Base-by-base conservation (phyloP, 164 flowering plant species). In the Brasenia schreberi region DNA sequence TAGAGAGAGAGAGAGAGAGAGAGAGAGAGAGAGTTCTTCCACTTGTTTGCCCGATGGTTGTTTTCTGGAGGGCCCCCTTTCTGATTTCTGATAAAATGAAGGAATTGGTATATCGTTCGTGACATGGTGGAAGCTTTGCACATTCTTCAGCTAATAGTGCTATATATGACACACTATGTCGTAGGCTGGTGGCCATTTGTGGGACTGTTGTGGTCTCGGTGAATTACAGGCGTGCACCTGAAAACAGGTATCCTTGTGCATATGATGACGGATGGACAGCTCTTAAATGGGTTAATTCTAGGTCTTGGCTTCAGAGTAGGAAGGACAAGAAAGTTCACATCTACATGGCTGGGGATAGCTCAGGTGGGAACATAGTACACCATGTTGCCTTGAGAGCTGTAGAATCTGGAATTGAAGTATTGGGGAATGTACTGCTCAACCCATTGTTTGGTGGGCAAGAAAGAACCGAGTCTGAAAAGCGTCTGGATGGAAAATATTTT, bases 261-360 rank as follows among this genome's bases (percentile, higher is more conserved):
- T 89, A 89, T 79, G 93, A 87, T 53, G 96, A 89, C 75, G 93
- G 96, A 4, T 89, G 93, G 91, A 63, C 88, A 2, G 88, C 87
- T 7, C 84, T 89, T 7, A 61, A 84, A 19, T 89, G 93, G 96
- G 91, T 81, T 10, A 81, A 69, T 66, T 80, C 88, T 1, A 76
- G 85, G 70, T 49, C 84, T 7, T 89, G 96, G 96, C 83, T 87
- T 44, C 69, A 67, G 65, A 84, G 96, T 62, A 78, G 73, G 64
- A 77, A 78, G 70, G 91, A 83, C 65, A 77, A 83, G 0, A 82
- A 83, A 68, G 87, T 79, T 63, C 87, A 84, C 65, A 69, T 87
- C 3, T 89, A 74, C 73, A 72, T 89, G 75, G 88, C 82, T 9
- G 96, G 96, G 0, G 96, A 89, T 67, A 89, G 96, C 70, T 86